Percentiles rank a stretch among this genome's conserved stretches.
Evolutionary conservation across 768 basidiomycete genomes (phyloP).

Genomic region (Trametes cingulata): DNA sequence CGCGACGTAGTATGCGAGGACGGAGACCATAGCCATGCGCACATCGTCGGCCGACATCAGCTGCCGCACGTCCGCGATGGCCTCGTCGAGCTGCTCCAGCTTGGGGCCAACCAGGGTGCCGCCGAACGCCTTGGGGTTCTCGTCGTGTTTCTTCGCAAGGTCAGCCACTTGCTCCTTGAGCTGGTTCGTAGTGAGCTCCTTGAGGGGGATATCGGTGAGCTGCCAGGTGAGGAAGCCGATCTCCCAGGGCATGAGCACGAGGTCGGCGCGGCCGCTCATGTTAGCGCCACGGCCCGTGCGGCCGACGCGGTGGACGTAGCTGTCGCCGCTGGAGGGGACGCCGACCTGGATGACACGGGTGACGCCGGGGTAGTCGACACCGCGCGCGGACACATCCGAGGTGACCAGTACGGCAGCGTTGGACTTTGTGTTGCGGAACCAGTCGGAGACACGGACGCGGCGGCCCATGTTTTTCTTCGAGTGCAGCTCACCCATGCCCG

Average conservation of each 20-base stretch:
- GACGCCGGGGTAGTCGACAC: slow-evolving; percentile 86
- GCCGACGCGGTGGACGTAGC: slow-evolving; percentile 86
- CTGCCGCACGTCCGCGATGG: slow-evolving; percentile 34
- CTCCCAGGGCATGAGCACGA: slow-evolving; percentile 83
- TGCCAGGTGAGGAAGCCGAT: slow-evolving; percentile 61
- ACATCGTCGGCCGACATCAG: slow-evolving; percentile 52
- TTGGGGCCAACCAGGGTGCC: slow-evolving; percentile 23
- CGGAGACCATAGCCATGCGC: slow-evolving; percentile 60
- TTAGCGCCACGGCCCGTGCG: slow-evolving; percentile 72
- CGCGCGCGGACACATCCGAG: slow-evolving; percentile 87
- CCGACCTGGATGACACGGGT: slow-evolving; percentile 93
- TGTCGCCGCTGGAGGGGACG: slow-evolving; percentile 63
- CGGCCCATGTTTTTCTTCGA: slow-evolving; percentile 64
- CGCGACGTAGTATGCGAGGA: slow-evolving; percentile 72
- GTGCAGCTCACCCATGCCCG: slow-evolving; percentile 78
- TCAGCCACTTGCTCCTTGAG: slow-evolving; percentile 46
- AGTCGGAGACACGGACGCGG: slow-evolving; percentile 57
- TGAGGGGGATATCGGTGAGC: slow-evolving; percentile 69
- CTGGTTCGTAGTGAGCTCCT: slow-evolving; percentile 52
- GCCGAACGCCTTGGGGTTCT: slow-evolving; percentile 37
- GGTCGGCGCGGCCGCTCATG: slow-evolving; percentile 67
- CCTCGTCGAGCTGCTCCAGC: slow-evolving; percentile 32
- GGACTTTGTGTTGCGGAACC: slow-evolving; percentile 56
- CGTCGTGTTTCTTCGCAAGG: slow-evolving; percentile 52
- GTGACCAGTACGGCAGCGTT: slow-evolving; percentile 70